These are phyloP conservation scores for Mycena latifolia DNA, from an alignment of 768 basidiomycete species.

Conservation along the genomic window DNA sequence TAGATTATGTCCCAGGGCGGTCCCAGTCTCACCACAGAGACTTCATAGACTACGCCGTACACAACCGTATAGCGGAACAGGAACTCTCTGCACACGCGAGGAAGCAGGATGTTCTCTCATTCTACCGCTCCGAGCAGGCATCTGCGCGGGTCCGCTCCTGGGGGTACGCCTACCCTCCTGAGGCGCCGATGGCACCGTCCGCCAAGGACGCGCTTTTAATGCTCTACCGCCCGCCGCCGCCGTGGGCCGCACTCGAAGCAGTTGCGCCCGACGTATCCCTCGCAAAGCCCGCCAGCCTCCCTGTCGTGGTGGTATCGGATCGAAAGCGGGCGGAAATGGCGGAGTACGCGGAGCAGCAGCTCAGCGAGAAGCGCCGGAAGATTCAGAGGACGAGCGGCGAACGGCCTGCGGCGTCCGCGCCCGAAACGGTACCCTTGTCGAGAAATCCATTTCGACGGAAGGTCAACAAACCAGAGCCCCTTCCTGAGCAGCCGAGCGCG, in stretches of 20 bases:
- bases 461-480: not conserved
- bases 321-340: conserved; percentile 28
- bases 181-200: conserved; percentile 30
- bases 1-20: not conserved
- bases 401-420: not conserved
- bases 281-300: conserved; percentile 6
- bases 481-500: not conserved
- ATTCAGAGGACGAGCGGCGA: conserved; percentile 2
- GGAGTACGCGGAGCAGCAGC: conserved; percentile 12
- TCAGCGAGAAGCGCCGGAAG: conserved; percentile 30
- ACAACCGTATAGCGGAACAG: conserved; percentile 26
- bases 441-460: conserved; percentile 35
- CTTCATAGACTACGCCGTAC: not conserved
- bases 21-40: not conserved
- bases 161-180: conserved; percentile 25
- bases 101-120: conserved; percentile 16
- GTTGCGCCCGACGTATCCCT: conserved; percentile 3
- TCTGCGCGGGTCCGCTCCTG: not conserved
- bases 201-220: conserved; percentile 43
- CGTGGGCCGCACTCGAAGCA: conserved; percentile 47
- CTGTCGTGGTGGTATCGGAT: conserved; percentile 20
- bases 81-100: conserved; percentile 19
- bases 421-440: conserved; percentile 23
- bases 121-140: conserved; percentile 14
- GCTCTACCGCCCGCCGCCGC: conserved; percentile 53